These are phyloP conservation scores for Funneliformis mosseae DNA, from an alignment of 192 early-diverging fungal species.

Conservation along the genomic window DNA sequence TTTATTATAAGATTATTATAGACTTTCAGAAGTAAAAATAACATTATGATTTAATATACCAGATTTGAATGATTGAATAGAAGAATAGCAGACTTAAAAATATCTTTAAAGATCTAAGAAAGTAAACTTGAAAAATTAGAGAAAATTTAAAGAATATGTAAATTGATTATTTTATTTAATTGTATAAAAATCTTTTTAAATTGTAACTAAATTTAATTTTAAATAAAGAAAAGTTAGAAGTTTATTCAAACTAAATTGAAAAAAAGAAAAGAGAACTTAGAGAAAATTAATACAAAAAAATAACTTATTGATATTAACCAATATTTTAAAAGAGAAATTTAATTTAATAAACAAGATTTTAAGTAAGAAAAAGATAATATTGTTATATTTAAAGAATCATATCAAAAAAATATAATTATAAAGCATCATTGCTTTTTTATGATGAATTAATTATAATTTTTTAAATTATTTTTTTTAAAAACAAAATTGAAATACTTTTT, in stretches of 20 bases:
- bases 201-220: constrained; percentile 88
- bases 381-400: constrained; percentile 46
- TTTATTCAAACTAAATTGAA: too few relatives aligned
- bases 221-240: too few relatives aligned
- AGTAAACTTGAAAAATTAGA: constrained; percentile 74
- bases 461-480: too few relatives aligned
- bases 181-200: constrained; percentile 73
- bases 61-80: constrained; percentile 58
- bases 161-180: not conserved
- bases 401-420: constrained; percentile 41
- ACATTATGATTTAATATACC: constrained; percentile 71
- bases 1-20: too few relatives aligned
- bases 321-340: constrained; percentile 77
- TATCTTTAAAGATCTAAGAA: constrained; percentile 66
- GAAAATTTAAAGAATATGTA: constrained; percentile 62
- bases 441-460: constrained; percentile 47
- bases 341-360: constrained; percentile 52
- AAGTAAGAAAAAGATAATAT: constrained; percentile 63
- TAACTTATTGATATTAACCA: constrained; percentile 77
- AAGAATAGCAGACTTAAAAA: constrained; percentile 67
- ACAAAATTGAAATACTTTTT: constrained; percentile 39
- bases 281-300: too few relatives aligned
- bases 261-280: too few relatives aligned
- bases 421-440: not conserved
- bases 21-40: too few relatives aligned